phyloP scores from a whole-genome alignment of 139 green algal genomes.

The Ulvella scutata region DNA sequence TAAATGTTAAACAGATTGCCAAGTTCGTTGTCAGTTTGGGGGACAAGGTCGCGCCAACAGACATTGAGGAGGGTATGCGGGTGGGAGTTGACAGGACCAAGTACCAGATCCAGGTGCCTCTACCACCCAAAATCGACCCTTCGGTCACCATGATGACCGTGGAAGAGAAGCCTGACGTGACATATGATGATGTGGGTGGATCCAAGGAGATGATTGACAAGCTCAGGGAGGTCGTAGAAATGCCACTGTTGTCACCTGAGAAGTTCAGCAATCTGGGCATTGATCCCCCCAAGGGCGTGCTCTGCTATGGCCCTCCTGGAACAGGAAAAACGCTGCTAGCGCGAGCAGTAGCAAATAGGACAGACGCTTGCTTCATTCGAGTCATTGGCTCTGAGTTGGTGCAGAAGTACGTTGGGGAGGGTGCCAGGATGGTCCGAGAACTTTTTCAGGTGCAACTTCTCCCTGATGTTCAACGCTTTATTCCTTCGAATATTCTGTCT shows the following conservation, averaged over 20 bases:
- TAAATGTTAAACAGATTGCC: constrained; percentile 99
- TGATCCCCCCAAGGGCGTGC: constrained; percentile 95
- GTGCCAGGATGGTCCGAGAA: constrained; percentile 91
- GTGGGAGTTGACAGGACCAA: constrained; percentile 96
- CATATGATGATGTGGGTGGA: constrained; percentile 90
- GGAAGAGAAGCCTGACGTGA: constrained; percentile 97
- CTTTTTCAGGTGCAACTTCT: constrained; percentile 51
- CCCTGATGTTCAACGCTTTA: not conserved
- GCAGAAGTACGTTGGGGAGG: constrained; percentile 98
- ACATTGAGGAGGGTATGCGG: constrained; percentile 99
- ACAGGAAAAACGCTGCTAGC: constrained; percentile 96
- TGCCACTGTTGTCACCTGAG: constrained; percentile 95
- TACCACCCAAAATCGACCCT: constrained; percentile 97
- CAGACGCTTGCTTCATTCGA: constrained; percentile 97
- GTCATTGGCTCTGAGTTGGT: constrained; percentile 97
- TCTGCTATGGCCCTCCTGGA: constrained; percentile 85
- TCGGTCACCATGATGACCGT: constrained; percentile 99
- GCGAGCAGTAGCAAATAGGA: constrained; percentile 92
- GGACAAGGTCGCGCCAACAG: constrained; percentile 91
- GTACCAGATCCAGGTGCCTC: constrained; percentile 88
- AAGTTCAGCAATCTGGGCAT: constrained; percentile 97
- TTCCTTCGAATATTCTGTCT: not conserved
- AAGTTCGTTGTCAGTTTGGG: constrained; percentile 99
- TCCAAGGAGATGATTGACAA: constrained; percentile 94
- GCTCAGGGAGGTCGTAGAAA: constrained; percentile 92